phyloP scores from a whole-genome alignment of 2,329 filamentous ascomycete genomes.

The Mycosphaerella sp. region DNA sequence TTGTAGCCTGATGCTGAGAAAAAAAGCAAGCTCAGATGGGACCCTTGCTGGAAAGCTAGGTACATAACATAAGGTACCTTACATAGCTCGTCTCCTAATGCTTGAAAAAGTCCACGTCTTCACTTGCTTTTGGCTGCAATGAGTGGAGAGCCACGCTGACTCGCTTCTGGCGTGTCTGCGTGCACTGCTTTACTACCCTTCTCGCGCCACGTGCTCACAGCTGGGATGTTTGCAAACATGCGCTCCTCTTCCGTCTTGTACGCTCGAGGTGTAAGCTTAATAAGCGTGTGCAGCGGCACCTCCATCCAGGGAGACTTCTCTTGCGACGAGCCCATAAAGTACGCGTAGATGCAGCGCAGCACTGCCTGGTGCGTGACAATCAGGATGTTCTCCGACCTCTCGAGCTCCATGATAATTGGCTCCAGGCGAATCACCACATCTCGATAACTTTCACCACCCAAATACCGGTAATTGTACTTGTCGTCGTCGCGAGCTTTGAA shows the following conservation, averaged over 20 bases:
- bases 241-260: slow-evolving; percentile 89
- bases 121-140: slow-evolving; percentile 19
- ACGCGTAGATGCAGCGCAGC: slow-evolving; percentile 93
- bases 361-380: slow-evolving; percentile 98
- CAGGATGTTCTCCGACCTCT: slow-evolving; percentile 91
- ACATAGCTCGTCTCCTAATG: too few species aligned
- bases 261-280: slow-evolving; percentile 90
- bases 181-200: slow-evolving; percentile 92
- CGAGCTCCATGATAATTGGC: slow-evolving; percentile 99
- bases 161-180: slow-evolving; percentile 42
- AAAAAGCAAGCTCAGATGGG: too few species aligned
- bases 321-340: slow-evolving; percentile 97
- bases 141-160: slow-evolving; percentile 18
- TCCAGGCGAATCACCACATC: slow-evolving; percentile 97
- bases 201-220: slow-evolving; percentile 91
- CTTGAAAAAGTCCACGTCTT: too few species aligned
- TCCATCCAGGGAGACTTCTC: slow-evolving; percentile 97
- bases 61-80: too few species aligned
- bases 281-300: slow-evolving; percentile 89
- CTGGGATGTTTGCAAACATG: slow-evolving; percentile 84
- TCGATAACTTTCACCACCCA: slow-evolving; percentile 90
- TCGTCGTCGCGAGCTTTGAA: slow-evolving; percentile 94
- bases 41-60: too few species aligned
- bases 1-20: too few species aligned
- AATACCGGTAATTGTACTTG: slow-evolving; percentile 99